phyloP scores from a whole-genome alignment of 257 asterid species.

The Verbena officinalis region DNA sequence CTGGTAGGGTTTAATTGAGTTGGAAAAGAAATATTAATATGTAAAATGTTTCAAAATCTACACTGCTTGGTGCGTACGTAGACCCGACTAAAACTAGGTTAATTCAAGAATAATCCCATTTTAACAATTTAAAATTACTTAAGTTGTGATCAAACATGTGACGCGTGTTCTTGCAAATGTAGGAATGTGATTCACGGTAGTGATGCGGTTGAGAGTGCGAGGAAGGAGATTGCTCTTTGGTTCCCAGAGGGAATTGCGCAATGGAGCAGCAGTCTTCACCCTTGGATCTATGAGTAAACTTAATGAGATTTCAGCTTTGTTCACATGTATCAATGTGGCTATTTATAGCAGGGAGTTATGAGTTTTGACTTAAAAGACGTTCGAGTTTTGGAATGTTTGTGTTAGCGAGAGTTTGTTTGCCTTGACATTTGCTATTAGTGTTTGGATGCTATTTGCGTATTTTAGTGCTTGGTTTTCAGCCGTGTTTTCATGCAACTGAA shows the following conservation, averaged over 20 bases:
- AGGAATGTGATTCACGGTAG: slow-evolving; percentile 96
- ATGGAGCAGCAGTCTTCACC: slow-evolving; percentile 82
- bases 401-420: slow-evolving; percentile 8
- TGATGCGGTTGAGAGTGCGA: slow-evolving; percentile 87
- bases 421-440: background rate
- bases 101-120: no score
- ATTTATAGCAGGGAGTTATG: background rate
- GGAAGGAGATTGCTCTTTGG: slow-evolving; percentile 94
- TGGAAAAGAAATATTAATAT: no score
- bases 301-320: background rate
- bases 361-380: slow-evolving; percentile 19
- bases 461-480: background rate
- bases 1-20: no score
- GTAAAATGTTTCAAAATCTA: no score
- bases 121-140: no score
- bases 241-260: slow-evolving; percentile 88
- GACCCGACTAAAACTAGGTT: no score
- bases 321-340: background rate
- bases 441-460: background rate
- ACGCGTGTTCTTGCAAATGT: background rate
- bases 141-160: no score
- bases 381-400: slow-evolving; percentile 5
- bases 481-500: no score
- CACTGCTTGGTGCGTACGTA: no score
- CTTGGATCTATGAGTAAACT: slow-evolving; percentile 82